Percentiles rank a stretch among this genome's conserved stretches.
Evolutionary conservation across 805 yeast genomes (phyloP).

Genomic region (Jamesozyma hellenica): DNA sequence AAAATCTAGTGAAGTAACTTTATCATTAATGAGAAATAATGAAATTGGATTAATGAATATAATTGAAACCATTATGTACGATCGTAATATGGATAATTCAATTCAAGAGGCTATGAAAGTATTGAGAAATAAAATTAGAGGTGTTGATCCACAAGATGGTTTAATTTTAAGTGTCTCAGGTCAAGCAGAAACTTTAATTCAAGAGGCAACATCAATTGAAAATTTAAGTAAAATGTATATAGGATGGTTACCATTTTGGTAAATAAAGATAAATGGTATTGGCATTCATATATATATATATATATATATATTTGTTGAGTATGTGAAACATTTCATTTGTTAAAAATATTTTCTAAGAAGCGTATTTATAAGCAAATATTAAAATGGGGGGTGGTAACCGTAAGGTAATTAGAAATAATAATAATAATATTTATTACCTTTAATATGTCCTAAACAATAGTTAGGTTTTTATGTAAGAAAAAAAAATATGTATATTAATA

Average conservation of each 20-base stretch:
- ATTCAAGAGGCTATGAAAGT: constrained; percentile 55
- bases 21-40: constrained; percentile 58
- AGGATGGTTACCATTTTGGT: constrained; percentile 83
- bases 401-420: too few species aligned
- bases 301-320: too few species aligned
- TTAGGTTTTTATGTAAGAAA: too few species aligned
- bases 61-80: constrained; percentile 85
- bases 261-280: constrained; percentile 3
- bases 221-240: constrained; percentile 78
- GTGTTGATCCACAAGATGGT: constrained; percentile 71
- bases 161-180: constrained; percentile 84
- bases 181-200: constrained; percentile 81
- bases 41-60: constrained; percentile 83
- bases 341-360: too few species aligned
- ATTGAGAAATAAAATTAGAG: constrained; percentile 72
- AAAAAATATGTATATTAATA: too few species aligned
- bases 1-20: constrained; percentile 75
- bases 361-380: too few species aligned
- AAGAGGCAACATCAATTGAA: constrained; percentile 64
- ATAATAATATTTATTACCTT: too few species aligned
- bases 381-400: too few species aligned
- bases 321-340: too few species aligned
- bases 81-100: constrained; percentile 47
- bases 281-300: too few species aligned
- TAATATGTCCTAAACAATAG: too few species aligned